Evolutionary conservation across 164 flowering plant genomes (phyloP).

Genomic region (Protea cynaroides): DNA sequence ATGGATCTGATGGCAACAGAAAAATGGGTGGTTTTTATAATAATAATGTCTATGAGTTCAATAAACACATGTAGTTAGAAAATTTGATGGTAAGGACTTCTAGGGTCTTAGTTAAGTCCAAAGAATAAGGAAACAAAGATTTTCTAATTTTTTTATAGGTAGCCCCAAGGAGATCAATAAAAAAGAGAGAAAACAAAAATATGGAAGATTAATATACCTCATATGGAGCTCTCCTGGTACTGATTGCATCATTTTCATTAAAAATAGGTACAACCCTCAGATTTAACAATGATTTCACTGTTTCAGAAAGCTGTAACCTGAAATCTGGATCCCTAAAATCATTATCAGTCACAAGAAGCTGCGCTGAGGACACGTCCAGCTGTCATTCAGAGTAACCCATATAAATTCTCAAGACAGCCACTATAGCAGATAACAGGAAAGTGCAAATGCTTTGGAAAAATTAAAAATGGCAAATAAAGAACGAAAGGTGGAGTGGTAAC

Average conservation of each 20-base stretch:
- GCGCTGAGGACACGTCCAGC: slow-evolving; percentile 90
- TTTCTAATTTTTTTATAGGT: not conserved
- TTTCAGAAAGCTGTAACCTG: slow-evolving; percentile 69
- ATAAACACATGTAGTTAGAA: too few species aligned
- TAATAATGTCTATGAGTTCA: too few species aligned
- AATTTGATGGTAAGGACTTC: too few species aligned
- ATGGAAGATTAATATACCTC: slow-evolving; percentile 43
- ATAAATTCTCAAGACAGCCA: not conserved
- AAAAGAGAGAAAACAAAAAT: slow-evolving; percentile 6
- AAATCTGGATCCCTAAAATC: slow-evolving; percentile 78
- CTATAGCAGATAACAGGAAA: too few species aligned
- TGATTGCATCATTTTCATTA: slow-evolving; percentile 96
- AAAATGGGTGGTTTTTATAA: too few species aligned
- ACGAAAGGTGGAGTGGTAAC: not conserved
- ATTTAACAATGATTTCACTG: slow-evolving; percentile 54
- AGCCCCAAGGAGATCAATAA: too few species aligned
- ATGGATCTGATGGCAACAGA: too few species aligned
- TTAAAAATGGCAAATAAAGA: not conserved
- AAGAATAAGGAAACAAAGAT: not conserved
- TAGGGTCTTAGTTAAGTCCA: too few species aligned
- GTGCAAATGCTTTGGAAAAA: not conserved
- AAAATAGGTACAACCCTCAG: slow-evolving; percentile 82
- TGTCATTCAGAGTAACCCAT: slow-evolving; percentile 26
- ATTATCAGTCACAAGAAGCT: slow-evolving; percentile 90
- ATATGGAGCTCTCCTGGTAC: slow-evolving; percentile 92